phyloP scores from a whole-genome alignment of 2,329 filamentous ascomycete species.

The Periconia digitata region DNA sequence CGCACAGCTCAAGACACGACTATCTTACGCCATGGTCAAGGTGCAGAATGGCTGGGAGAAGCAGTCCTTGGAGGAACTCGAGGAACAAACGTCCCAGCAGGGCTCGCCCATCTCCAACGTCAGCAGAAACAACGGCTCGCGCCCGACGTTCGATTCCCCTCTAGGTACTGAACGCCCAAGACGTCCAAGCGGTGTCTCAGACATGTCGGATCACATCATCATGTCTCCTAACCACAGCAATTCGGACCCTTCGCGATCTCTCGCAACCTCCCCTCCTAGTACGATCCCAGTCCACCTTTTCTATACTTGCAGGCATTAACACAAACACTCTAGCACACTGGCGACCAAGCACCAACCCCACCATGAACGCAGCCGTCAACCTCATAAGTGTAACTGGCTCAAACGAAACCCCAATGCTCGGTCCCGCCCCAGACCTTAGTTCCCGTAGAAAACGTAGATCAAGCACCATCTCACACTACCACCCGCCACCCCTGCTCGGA shows the following conservation, averaged over 20 bases:
- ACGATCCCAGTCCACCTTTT: conserved; percentile 1
- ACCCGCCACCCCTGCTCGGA: conserved; percentile 34
- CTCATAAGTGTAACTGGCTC: conserved; percentile 32
- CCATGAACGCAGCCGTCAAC: conserved; percentile 29
- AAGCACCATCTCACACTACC: conserved; percentile 26
- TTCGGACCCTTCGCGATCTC: conserved; percentile 26
- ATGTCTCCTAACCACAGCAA: conserved; percentile 31
- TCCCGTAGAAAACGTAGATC: conserved; percentile 39
- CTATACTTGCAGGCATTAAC: conserved; percentile 2
- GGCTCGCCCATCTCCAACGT: conserved; percentile 64
- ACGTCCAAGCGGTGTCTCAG: conserved; percentile 40
- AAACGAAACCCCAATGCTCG: conserved; percentile 26
- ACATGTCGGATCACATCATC: conserved; percentile 37
- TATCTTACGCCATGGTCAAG: conserved; percentile 93
- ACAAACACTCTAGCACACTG: conserved; percentile 25
- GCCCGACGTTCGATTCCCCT: conserved; percentile 34
- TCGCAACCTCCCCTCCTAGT: conserved; percentile 27
- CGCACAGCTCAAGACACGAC: conserved; percentile 75
- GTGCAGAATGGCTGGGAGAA: conserved; percentile 85
- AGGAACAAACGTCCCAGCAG: conserved; percentile 70
- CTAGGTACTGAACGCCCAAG: conserved; percentile 26
- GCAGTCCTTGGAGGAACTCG: conserved; percentile 74
- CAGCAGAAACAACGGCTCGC: conserved; percentile 44
- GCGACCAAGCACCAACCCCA: conserved; percentile 27
- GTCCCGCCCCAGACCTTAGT: conserved; percentile 36